Evolutionary conservation across 192 early-diverging fungal genomes (phyloP).

Genomic region (Helicostylum pulchrum): DNA sequence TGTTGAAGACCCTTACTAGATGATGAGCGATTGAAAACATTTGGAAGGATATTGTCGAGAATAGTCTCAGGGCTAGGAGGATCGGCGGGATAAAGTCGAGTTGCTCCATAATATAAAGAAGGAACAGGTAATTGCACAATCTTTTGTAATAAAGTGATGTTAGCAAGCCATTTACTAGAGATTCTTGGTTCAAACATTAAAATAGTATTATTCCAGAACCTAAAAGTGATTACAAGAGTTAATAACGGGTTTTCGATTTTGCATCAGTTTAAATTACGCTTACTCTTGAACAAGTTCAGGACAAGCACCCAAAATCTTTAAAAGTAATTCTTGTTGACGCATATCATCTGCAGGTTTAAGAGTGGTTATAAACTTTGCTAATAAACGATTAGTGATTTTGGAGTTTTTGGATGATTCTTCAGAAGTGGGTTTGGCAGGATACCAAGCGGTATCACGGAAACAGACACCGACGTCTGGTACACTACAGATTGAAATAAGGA

Average conservation of each 20-base stretch:
- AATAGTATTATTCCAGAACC: conserved; percentile 59
- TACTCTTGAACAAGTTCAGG: conserved; percentile 75
- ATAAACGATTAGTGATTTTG: conserved; percentile 52
- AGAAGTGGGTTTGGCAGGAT: conserved; percentile 47
- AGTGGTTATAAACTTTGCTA: conserved; percentile 50
- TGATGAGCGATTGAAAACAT: conserved; percentile 46
- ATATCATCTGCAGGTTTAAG: conserved; percentile 64
- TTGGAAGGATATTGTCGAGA: conserved; percentile 70
- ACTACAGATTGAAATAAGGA: conserved; percentile 70
- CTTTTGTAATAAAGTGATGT: conserved; percentile 70
- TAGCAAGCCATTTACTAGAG: conserved; percentile 70
- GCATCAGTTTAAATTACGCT: conserved; percentile 12
- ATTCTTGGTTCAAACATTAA: conserved; percentile 72
- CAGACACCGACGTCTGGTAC: conserved; percentile 72
- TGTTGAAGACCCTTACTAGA: conserved; percentile 64
- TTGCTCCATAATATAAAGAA: conserved; percentile 43
- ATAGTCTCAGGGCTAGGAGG: conserved; percentile 60
- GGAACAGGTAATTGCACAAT: conserved; percentile 68
- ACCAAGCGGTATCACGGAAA: conserved; percentile 74
- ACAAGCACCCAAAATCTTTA: conserved; percentile 62
- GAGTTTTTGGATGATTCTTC: conserved; percentile 27
- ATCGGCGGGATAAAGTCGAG: conserved; percentile 34
- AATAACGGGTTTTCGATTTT: no score
- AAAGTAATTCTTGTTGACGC: conserved; percentile 62
- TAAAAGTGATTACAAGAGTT: conserved; percentile 19